A percentile compares a stretch with the other conserved stretches of the same genome.
phyloP scores from a whole-genome alignment of 1,284 basidiomycete species.

The Fomes fomentarius region DNA sequence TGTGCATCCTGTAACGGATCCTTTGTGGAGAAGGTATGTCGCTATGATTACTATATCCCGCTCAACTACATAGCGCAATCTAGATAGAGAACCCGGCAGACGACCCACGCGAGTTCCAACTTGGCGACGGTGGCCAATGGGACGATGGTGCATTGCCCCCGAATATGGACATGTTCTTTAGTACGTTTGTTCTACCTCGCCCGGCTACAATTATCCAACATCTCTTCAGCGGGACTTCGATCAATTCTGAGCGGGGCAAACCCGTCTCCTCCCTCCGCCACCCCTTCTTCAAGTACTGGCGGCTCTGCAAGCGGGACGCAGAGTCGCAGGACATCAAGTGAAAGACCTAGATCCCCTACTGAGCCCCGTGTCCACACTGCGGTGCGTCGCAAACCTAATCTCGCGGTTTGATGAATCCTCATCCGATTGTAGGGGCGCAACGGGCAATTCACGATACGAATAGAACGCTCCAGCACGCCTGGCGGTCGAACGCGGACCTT shows the following conservation, averaged over 20 bases:
- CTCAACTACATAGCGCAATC: neutral
- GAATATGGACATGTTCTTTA: slow-evolving; percentile 49
- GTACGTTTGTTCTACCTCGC: slow-evolving; percentile 35
- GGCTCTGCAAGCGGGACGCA: slow-evolving; percentile 7
- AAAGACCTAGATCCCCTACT: neutral
- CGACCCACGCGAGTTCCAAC: slow-evolving; percentile 70
- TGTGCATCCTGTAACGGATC: slow-evolving; percentile 73
- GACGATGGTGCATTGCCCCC: slow-evolving; percentile 36
- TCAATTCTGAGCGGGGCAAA: slow-evolving; percentile 12
- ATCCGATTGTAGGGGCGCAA: slow-evolving; percentile 18
- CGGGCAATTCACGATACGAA: slow-evolving; percentile 41
- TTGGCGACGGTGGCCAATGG: slow-evolving; percentile 34
- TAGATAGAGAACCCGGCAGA: slow-evolving; percentile 75
- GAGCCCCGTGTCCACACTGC: slow-evolving; percentile 3
- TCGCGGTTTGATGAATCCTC: neutral
- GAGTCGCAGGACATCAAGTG: slow-evolving; percentile 6
- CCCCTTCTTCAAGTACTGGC: slow-evolving; percentile 2
- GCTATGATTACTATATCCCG: neutral
- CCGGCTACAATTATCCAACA: neutral
- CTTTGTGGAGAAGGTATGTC: slow-evolving; percentile 74
- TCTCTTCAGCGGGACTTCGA: slow-evolving; percentile 20
- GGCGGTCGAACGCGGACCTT: slow-evolving; percentile 43
- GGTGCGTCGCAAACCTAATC: neutral
- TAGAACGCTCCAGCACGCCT: slow-evolving; percentile 38
- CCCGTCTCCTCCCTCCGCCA: neutral